Conservation (phyloP, 371 early-diverging fungal species). For the Lichtheimia ornata region DNA sequence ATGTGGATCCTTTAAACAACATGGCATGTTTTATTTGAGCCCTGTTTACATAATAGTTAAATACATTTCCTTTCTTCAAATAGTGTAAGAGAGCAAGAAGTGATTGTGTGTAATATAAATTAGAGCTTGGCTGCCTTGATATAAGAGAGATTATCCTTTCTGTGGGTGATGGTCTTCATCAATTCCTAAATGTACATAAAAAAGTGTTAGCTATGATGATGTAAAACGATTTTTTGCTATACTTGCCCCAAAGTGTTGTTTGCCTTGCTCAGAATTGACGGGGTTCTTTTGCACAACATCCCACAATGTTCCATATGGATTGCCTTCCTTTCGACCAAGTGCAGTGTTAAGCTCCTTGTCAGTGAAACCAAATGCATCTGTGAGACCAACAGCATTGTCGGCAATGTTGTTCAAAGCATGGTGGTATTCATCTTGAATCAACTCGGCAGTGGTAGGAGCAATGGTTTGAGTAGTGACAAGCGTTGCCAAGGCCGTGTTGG, state of each 20-base stretch:
- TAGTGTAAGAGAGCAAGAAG: neutral
- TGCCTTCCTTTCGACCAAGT: constrained; percentile 66
- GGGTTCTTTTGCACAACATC: constrained; percentile 66
- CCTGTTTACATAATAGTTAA: neutral
- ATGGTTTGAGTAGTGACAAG: constrained; percentile 44
- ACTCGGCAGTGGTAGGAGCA: constrained; percentile 22
- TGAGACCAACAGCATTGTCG: constrained; percentile 61
- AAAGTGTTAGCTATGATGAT: neutral
- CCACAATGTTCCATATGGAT: constrained; percentile 70
- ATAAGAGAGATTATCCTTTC: constrained; percentile 18
- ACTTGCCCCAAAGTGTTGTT: constrained; percentile 24
- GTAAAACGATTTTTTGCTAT: no score
- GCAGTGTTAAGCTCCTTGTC: constrained; percentile 67
- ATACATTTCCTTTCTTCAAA: neutral
- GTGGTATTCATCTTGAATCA: constrained; percentile 29
- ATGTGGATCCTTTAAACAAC: neutral
- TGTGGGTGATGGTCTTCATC: constrained; percentile 19
- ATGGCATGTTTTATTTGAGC: neutral
- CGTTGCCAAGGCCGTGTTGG: constrained; percentile 28
- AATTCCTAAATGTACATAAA: constrained; percentile 14
- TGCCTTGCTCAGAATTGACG: constrained; percentile 45
- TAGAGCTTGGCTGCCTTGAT: constrained; percentile 23
- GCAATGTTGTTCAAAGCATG: constrained; percentile 36
- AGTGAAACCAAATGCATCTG: constrained; percentile 70
- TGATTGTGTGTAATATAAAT: neutral